Conservation (phyloP, 164 flowering plant genomes). For the Taxillus chinensis region DNA sequence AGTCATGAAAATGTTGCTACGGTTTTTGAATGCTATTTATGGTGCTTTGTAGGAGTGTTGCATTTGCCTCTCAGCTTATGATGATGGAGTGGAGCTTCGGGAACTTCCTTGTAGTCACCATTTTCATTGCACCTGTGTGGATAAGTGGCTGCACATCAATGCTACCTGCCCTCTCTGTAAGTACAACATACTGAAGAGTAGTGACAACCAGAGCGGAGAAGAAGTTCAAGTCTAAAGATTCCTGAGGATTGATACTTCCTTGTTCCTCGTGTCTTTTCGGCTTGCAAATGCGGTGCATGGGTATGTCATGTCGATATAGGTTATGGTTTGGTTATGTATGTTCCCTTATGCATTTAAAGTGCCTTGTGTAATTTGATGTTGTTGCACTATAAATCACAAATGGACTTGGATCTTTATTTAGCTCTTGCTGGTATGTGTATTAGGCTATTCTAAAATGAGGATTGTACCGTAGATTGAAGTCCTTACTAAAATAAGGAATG, state of each 20-base stretch:
- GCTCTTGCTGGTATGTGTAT: no score
- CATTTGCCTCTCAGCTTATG: constrained; percentile 69
- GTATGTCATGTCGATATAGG: background rate
- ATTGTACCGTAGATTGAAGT: no score
- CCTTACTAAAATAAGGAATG: no score
- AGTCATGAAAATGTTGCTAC: background rate
- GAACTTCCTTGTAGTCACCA: constrained; percentile 74
- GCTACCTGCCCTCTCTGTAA: constrained; percentile 86
- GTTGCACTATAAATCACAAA: no score
- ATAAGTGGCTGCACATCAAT: constrained; percentile 75
- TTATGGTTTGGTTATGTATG: no score
- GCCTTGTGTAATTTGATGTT: no score
- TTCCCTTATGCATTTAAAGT: no score
- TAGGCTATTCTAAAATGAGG: no score
- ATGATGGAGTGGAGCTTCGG: constrained; percentile 63
- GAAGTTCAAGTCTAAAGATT: background rate
- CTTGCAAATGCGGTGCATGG: background rate
- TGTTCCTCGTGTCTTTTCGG: background rate
- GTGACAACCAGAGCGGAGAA: constrained; percentile 5
- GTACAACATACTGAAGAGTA: constrained; percentile 31
- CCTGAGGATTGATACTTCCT: no score
- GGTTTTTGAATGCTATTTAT: background rate
- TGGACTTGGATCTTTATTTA: no score
- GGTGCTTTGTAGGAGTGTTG: constrained; percentile 55
- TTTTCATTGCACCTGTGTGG: constrained; percentile 72